Base-by-base conservation (phyloP, 768 basidiomycete genomes). In the Strobilomyces echinocephalus region DNA sequence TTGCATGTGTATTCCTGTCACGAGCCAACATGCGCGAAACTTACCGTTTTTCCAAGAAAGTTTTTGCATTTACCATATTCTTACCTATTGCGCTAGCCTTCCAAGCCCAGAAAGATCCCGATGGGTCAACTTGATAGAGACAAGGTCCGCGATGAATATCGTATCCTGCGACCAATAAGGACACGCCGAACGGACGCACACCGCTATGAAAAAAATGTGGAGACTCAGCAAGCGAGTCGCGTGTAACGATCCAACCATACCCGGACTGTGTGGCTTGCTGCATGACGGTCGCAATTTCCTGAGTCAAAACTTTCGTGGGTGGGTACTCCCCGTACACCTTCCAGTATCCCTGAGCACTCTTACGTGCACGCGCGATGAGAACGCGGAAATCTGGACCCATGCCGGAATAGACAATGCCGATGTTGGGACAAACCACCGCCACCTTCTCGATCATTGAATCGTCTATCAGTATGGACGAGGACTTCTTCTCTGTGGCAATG, bases 91-190 rank as follows among this genome's bases (percentile, higher is more conserved):
- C 97, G 68, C 93, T 95, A 8, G 97, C 97, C 70, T 99, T 99
- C 97, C 97, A 99, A 30, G 97, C 95, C 97, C 97, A 99, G 75
- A 91, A 99, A 31, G 92, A 93, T 50, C 97, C 97, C 35, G 94
- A 97, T 38, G 97, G 97, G 74, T 99, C 97, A 40, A 99, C 95
- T 72, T 99, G 97, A 74, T 97, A 98, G 60, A 99, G 79, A n/a
- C 85, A 88, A 58, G 94, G 92, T 21, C 97, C 97, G n/a, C 92
- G 87, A 68, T 87, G 87, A 63, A 78, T 77, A 69, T 99, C 97
- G 88, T 90, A 99, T 42, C 97, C 97, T 18, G 95, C 95, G 35
- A 99, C 94, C 47, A 99, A 79, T 52, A 99, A 76, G 41, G 95
- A 97, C 51, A 99, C 95, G 57, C 97, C 97, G 69, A 91, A 99